Percentiles rank a stretch among this genome's conserved stretches.
Evolutionary conservation across 768 basidiomycete genomes (phyloP).

Genomic region (Auricularia heimuer): DNA sequence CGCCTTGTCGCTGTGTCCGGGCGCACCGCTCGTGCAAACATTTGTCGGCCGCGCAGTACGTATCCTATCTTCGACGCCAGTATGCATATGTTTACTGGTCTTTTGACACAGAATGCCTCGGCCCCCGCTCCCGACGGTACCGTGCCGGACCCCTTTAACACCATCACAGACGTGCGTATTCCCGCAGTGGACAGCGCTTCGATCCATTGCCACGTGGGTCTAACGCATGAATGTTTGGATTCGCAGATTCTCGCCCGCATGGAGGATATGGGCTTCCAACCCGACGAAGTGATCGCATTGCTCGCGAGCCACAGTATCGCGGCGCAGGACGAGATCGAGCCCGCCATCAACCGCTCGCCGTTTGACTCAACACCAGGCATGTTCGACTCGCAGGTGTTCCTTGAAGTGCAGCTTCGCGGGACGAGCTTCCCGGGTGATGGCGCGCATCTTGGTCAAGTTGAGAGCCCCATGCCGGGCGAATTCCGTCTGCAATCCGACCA

Average conservation of each 20-base stretch:
- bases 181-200: too few relatives aligned
- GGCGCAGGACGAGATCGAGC: slow-evolving; percentile 17
- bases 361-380: slow-evolving; percentile 17
- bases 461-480: slow-evolving; percentile 32
- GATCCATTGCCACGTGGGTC: too few relatives aligned
- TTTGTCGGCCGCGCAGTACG: slow-evolving; percentile 8
- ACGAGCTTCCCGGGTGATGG: slow-evolving; percentile 25
- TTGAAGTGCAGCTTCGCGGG: slow-evolving; percentile 20
- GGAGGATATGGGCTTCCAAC: slow-evolving; percentile 16
- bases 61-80: too few relatives aligned
- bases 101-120: slow-evolving; percentile 9
- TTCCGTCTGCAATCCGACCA: slow-evolving; percentile 36
- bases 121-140: slow-evolving; percentile 12
- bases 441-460: slow-evolving; percentile 29
- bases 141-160: slow-evolving; percentile 16
- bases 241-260: slow-evolving; percentile 16
- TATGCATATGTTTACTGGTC: too few relatives aligned
- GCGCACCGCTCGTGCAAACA: slow-evolving; percentile 16
- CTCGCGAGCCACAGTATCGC: slow-evolving; percentile 20
- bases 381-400: slow-evolving; percentile 16
- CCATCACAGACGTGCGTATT: slow-evolving; percentile 3
- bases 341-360: slow-evolving; percentile 12
- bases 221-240: too few relatives aligned
- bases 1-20: slow-evolving; percentile 15
- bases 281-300: slow-evolving; percentile 17